A percentile compares a stretch with the other conserved stretches of the same genome.
phyloP scores from a whole-genome alignment of 2,329 filamentous ascomycete genomes.

The Sporothrix brasiliensis region DNA sequence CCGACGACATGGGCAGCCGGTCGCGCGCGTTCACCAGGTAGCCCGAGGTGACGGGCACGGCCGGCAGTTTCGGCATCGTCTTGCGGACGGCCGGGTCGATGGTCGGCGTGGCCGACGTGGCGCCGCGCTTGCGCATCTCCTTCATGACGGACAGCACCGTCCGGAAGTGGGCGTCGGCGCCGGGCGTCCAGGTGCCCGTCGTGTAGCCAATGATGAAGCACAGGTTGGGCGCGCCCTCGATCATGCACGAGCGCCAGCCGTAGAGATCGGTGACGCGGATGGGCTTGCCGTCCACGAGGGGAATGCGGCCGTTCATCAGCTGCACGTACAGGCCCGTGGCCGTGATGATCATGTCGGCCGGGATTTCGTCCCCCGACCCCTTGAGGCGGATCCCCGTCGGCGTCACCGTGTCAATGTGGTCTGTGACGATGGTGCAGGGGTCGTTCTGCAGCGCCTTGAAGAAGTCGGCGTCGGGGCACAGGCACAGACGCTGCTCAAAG shows the following conservation, averaged over 20 bases:
- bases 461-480: conserved; percentile 62
- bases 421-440: conserved; percentile 50
- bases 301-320: conserved; percentile 56
- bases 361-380: conserved; percentile 43
- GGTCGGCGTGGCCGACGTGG: conserved; percentile 37
- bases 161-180: conserved; percentile 50
- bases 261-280: conserved; percentile 51
- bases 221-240: conserved; percentile 65
- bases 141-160: conserved; percentile 36
- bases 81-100: conserved; percentile 35
- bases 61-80: conserved; percentile 35
- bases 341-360: conserved; percentile 65
- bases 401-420: conserved; percentile 51
- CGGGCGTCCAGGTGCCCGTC: conserved; percentile 64
- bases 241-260: conserved; percentile 63
- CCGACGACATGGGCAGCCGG: conserved; percentile 39
- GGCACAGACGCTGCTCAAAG: conserved; percentile 75
- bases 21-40: conserved; percentile 39
- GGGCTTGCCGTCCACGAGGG: conserved; percentile 55
- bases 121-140: conserved; percentile 32
- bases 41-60: conserved; percentile 37
- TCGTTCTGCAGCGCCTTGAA: conserved; percentile 47
- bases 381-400: conserved; percentile 49
- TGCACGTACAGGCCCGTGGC: conserved; percentile 64
- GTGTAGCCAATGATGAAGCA: conserved; percentile 63